phyloP scores from a whole-genome alignment of 2,329 filamentous ascomycete species.

The Teratosphaeria nubilosa region DNA sequence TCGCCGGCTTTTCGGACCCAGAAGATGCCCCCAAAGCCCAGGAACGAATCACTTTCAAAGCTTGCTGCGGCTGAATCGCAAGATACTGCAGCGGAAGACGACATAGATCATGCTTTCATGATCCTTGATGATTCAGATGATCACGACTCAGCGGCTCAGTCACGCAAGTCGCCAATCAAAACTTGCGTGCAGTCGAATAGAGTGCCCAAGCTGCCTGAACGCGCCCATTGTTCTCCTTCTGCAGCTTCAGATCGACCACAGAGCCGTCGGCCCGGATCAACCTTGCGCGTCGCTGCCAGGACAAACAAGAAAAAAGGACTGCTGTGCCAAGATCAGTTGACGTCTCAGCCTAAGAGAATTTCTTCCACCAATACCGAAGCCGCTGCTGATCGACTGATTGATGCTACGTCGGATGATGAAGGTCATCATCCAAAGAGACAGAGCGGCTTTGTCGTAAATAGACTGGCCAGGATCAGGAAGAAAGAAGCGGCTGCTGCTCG shows the following conservation, averaged over 20 bases:
- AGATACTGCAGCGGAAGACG: neutral
- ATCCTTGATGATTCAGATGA: neutral
- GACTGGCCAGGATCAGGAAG: constrained; percentile 20
- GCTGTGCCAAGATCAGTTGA: constrained; percentile 30
- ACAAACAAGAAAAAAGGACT: constrained; percentile 31
- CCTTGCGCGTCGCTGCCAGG: constrained; percentile 29
- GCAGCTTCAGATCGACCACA: neutral
- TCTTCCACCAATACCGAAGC: constrained; percentile 11
- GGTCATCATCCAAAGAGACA: constrained; percentile 13
- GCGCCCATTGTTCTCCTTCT: neutral
- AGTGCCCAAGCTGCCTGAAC: neutral
- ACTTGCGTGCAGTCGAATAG: neutral
- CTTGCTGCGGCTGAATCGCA: neutral
- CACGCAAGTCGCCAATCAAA: neutral
- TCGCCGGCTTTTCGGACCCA: constrained; percentile 23
- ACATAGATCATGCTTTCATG: neutral
- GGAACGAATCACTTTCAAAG: neutral
- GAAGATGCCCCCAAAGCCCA: neutral
- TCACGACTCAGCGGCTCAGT: neutral
- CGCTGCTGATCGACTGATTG: constrained; percentile 7
- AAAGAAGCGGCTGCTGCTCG: constrained; percentile 7
- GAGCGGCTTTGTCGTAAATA: constrained; percentile 16
- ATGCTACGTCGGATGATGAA: constrained; percentile 13
- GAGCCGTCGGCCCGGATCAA: constrained; percentile 17
- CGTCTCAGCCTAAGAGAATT: constrained; percentile 5